Conservation (phyloP, 306 rosid genomes). For the Casuarina cunninghamiana region DNA sequence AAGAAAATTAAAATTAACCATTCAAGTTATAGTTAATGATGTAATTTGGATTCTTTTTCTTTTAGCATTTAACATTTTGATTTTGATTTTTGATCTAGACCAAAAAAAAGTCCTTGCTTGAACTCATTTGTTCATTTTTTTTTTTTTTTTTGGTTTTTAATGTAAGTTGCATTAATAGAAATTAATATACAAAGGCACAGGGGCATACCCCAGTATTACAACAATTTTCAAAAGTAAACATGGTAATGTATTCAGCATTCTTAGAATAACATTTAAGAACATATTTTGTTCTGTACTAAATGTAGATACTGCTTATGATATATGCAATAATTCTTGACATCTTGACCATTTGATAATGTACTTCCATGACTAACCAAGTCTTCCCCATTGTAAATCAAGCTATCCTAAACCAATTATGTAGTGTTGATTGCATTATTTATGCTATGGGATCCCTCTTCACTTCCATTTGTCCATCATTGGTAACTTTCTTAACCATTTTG, state of each 20-base stretch:
- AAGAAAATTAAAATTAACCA: background rate
- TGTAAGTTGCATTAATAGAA: too few relatives aligned
- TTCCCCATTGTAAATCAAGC: constrained; percentile 68
- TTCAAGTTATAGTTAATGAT: background rate
- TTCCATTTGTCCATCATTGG: constrained; percentile 92
- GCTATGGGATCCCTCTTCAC: constrained; percentile 98
- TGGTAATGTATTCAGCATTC: background rate
- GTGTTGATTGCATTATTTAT: constrained; percentile 80
- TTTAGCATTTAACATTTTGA: background rate
- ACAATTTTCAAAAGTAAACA: too few relatives aligned
- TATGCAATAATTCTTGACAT: constrained; percentile 19
- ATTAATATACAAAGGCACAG: too few relatives aligned
- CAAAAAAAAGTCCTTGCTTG: background rate
- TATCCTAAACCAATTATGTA: constrained; percentile 71
- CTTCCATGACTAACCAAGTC: constrained; percentile 53
- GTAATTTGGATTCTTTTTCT: background rate
- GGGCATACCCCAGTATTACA: too few relatives aligned
- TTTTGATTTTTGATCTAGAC: background rate
- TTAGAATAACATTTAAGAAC: background rate
- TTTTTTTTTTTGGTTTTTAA: too few relatives aligned
- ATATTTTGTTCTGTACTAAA: background rate
- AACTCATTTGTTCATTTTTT: too few relatives aligned
- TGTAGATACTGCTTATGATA: constrained; percentile 23
- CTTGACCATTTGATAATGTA: constrained; percentile 11
- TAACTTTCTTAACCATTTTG: constrained; percentile 35